Base-by-base conservation (phyloP, 495 filamentous ascomycete species). In the Terfezia boudieri region DNA sequence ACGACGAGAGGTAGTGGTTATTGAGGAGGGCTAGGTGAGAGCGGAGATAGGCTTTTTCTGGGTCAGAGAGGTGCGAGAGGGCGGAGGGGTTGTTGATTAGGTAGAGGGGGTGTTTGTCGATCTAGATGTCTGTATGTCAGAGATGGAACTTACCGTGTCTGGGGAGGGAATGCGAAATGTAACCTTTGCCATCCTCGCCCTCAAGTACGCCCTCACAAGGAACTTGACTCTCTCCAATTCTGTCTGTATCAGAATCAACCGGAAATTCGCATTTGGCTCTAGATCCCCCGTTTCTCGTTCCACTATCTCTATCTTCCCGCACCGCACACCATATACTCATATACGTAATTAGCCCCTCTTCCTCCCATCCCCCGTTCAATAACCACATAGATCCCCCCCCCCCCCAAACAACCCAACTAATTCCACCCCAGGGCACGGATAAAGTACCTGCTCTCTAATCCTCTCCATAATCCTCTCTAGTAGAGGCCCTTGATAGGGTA, bases 181-280 rank as follows among this genome's bases (percentile, higher is more conserved):
- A 64, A 70, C 80, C 70, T 98, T 98, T 17, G 85, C 74, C 43
- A 98, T 79, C 35, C 90, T 73, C n/a, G 82, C 76, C 50, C 90
- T 76, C 46, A 96, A 72, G 57, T 85, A 81, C n/a, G 79, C 82
- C 55, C 90, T 78, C 37, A 95, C 73, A 37, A 96, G 72, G 64
- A 82, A 96, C 71, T 93, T 93, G 67, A 82, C 89, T 41, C 90
- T 73, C 67, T 94, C 84, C 51, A 96, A 78, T 71, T 98, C 90
- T 26, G 92, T 96, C 71, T 98, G 90, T 55, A 95, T 79, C 58
- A 98, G 81, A 50, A 95, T 92, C 59, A 96, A 81, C 58, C 75
- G 77, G 65, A 98, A 92, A 67, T 92, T 94, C 55, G 84, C 78
- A 61, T 80, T 87, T 10, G 86, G 81, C 61, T 90, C 86, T 73